phyloP scores from a whole-genome alignment of 2,329 filamentous ascomycete species.

The Botrytis pseudocinerea region DNA sequence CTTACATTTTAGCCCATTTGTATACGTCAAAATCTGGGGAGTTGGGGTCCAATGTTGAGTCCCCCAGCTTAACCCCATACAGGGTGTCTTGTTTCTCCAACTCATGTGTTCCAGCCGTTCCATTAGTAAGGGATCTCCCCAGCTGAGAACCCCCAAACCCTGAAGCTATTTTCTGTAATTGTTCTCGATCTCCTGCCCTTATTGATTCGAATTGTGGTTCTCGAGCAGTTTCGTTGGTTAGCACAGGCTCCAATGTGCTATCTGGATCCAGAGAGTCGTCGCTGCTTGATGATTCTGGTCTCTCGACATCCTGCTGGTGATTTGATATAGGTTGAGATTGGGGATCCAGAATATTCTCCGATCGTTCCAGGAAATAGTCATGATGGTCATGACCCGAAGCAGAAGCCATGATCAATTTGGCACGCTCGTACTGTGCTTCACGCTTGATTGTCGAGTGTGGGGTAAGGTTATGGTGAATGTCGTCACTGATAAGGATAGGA shows the following conservation, averaged over 20 bases:
- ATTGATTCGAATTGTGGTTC: conserved; percentile 35
- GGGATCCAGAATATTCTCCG: neutral
- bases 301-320: neutral
- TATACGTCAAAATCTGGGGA: conserved; percentile 40
- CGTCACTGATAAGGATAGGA: neutral
- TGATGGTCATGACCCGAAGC: neutral
- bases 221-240: conserved; percentile 28
- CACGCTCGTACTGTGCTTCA: neutral
- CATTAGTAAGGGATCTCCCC: conserved; percentile 22
- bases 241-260: conserved; percentile 19
- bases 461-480: neutral
- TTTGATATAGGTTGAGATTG: neutral
- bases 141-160: conserved; percentile 28
- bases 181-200: conserved; percentile 32
- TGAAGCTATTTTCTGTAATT: conserved; percentile 37
- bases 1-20: conserved; percentile 35
- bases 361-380: conserved; percentile 1
- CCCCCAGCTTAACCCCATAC: conserved; percentile 45
- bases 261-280: conserved; percentile 27
- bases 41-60: conserved; percentile 54
- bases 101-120: neutral
- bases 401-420: conserved; percentile 14
- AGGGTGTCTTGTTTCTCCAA: conserved; percentile 36
- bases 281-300: neutral
- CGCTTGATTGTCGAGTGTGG: neutral